phyloP scores from a whole-genome alignment of 2,329 filamentous ascomycete genomes.

The Venturia aucupariae region DNA sequence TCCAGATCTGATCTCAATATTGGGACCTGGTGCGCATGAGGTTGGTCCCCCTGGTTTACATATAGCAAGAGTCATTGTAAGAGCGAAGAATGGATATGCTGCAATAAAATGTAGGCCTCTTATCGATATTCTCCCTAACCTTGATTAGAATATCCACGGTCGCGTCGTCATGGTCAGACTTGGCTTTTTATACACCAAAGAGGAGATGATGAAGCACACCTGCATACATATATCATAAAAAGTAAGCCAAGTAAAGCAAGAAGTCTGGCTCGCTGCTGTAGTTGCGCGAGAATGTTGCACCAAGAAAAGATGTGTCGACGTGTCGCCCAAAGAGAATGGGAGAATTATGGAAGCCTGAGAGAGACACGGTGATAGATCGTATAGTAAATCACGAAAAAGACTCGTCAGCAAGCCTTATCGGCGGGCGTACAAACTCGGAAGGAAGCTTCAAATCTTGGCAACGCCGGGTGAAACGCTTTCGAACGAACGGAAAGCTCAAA shows the following conservation, averaged over 20 bases:
- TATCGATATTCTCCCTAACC: no score
- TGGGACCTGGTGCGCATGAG: no score
- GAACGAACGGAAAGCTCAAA: not conserved
- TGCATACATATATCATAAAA: no score
- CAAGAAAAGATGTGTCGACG: not conserved
- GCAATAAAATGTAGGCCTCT: no score
- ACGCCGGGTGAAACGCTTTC: not conserved
- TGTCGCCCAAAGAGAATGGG: not conserved
- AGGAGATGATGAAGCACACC: not conserved
- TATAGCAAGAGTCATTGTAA: no score
- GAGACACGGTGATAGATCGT: not conserved
- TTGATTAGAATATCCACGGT: no score
- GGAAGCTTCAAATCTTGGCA: not conserved
- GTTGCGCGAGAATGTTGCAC: not conserved
- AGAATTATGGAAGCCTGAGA: slow-evolving; percentile 8
- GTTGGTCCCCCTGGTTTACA: no score
- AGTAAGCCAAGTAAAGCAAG: not conserved
- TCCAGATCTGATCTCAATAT: no score
- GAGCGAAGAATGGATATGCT: no score
- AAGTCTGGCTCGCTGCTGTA: not conserved
- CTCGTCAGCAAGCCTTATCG: not conserved
- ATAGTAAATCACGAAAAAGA: not conserved
- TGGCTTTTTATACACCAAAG: not conserved
- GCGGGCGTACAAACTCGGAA: not conserved
- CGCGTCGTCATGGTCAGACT: not conserved